A percentile compares a stretch with the other conserved stretches of the same genome.
These are phyloP conservation scores for Magnaporthiopsis incrustans DNA, from an alignment of 2,329 filamentous ascomycete species.

Conservation along the genomic window DNA sequence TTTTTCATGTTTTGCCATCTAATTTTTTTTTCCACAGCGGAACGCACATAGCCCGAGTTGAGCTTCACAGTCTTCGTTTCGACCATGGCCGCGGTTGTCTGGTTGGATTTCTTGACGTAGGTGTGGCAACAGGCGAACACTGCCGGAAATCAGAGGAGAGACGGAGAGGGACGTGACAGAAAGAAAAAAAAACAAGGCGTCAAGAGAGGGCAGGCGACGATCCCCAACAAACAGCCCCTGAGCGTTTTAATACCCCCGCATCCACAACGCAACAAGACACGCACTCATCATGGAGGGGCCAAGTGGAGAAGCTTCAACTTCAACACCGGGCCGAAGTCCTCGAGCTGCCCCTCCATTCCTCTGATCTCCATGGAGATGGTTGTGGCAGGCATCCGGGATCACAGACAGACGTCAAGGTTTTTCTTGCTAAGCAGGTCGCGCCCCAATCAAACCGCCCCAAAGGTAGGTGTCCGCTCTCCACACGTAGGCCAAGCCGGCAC, in stretches of 20 bases:
- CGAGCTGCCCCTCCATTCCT: neutral
- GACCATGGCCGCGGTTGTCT: slow-evolving; percentile 6
- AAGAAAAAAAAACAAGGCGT: neutral
- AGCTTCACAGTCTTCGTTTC: slow-evolving; percentile 11
- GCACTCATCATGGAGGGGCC: neutral
- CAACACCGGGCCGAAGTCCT: neutral
- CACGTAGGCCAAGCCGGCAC: neutral
- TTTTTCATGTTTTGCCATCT: neutral
- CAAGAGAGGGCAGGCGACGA: neutral
- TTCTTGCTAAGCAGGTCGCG: neutral
- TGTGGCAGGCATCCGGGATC: neutral
- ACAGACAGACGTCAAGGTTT: neutral
- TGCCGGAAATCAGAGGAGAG: neutral
- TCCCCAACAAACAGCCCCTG: neutral
- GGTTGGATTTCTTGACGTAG: neutral
- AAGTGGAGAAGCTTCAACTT: neutral
- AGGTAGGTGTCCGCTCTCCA: neutral
- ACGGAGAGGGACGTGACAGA: neutral
- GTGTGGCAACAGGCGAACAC: neutral
- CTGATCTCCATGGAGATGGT: neutral
- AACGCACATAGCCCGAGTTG: slow-evolving; percentile 12
- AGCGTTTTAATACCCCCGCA: neutral
- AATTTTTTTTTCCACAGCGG: neutral
- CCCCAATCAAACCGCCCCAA: neutral
- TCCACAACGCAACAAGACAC: neutral